phyloP scores from a whole-genome alignment of 176 grass and related monocot genomes.

The Dactylis glomerata region DNA sequence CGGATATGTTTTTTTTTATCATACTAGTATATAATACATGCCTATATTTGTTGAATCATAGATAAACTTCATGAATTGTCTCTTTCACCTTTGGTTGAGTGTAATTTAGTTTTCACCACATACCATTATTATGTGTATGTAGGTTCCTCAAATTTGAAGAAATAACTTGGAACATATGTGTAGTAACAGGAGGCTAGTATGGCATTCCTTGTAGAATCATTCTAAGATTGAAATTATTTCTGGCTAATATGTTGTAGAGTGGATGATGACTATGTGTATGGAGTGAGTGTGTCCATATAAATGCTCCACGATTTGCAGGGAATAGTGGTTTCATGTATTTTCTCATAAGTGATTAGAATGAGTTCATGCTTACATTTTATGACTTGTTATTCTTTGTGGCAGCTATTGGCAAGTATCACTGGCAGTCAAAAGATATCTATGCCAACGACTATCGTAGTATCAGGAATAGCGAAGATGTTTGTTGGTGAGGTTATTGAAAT shows the following conservation, averaged over 20 bases:
- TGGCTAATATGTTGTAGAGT: neutral
- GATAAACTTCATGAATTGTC: neutral
- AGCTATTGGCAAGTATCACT: constrained; percentile 76
- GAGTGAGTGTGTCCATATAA: neutral
- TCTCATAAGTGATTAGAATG: neutral
- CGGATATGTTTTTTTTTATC: neutral
- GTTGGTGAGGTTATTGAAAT: constrained; percentile 89
- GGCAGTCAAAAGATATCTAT: constrained; percentile 85
- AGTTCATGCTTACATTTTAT: neutral
- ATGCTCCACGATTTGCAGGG: neutral
- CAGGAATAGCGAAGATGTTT: constrained; percentile 89
- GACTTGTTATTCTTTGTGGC: constrained; percentile 14
- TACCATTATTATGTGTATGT: neutral
- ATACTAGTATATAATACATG: neutral
- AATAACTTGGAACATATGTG: neutral
- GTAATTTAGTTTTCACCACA: neutral
- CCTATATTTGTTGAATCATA: neutral
- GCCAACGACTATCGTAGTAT: constrained; percentile 68
- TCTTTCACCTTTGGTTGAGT: neutral
- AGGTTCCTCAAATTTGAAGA: neutral
- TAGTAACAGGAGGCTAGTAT: neutral
- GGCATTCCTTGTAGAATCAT: neutral
- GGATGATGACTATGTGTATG: neutral
- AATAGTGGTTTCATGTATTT: neutral
- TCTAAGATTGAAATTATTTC: neutral